A percentile compares a stretch with the other conserved stretches of the same genome.
phyloP scores from a whole-genome alignment of 73 alveolate genomes.

The Halteria grandinella region DNA sequence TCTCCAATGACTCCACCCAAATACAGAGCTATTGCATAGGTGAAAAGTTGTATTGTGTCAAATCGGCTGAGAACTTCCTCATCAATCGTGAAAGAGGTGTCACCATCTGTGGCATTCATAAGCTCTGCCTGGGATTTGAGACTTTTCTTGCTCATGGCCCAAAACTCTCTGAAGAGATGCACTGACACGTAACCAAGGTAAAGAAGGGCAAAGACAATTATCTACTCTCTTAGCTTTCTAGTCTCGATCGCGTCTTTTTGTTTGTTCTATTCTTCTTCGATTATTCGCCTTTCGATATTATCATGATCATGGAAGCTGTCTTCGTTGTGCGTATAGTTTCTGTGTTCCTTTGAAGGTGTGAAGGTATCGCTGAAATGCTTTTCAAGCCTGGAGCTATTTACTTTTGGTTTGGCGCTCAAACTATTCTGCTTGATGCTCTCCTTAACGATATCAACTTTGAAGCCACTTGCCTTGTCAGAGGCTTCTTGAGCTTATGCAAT shows the following conservation, averaged over 20 bases:
- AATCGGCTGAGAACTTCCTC: background rate
- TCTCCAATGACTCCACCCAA: slow-evolving; percentile 31
- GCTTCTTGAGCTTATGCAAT: no score
- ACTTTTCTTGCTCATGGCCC: slow-evolving; percentile 41
- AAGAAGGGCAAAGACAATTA: background rate
- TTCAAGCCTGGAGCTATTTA: no score
- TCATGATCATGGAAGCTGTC: background rate
- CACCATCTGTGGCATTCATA: no score
- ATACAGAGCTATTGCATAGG: background rate
- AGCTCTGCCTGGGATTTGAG: background rate
- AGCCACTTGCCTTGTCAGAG: no score
- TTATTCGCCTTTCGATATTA: background rate
- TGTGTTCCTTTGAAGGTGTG: background rate
- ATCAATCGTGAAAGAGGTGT: no score
- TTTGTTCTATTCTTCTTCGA: background rate
- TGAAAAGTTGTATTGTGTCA: background rate
- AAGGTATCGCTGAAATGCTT: no score
- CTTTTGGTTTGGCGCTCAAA: no score
- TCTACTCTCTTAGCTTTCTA: background rate
- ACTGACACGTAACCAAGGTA: background rate
- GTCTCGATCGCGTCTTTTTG: background rate
- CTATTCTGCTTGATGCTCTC: no score
- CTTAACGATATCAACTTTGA: no score
- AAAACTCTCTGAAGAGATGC: slow-evolving; percentile 39
- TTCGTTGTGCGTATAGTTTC: background rate